Evolutionary conservation across 805 yeast species (phyloP).

Genomic region (Saturnispora galanensis): DNA sequence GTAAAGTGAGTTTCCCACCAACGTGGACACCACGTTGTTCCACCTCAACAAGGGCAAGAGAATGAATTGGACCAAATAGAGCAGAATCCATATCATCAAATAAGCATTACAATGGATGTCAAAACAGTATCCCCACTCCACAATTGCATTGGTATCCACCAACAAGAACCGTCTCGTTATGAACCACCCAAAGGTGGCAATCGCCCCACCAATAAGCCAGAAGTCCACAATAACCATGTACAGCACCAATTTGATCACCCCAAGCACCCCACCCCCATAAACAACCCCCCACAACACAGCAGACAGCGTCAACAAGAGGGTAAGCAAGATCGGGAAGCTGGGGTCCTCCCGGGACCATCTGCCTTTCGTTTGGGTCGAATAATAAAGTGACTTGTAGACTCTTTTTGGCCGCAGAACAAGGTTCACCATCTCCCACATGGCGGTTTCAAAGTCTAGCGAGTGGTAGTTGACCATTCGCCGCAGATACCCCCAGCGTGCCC

Average conservation of each 20-base stretch:
- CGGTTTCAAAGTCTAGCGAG: conserved; percentile 84
- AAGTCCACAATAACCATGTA: conserved; percentile 85
- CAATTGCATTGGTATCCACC: conserved; percentile 13
- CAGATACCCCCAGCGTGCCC: conserved; percentile 14
- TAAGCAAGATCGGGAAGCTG: conserved; percentile 64
- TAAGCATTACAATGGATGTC: conserved; percentile 93
- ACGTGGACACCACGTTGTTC: conserved; percentile 54
- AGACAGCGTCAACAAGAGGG: conserved; percentile 55
- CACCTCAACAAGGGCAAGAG: conserved; percentile 61
- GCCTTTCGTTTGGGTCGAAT: conserved; percentile 69
- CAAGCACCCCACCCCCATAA: conserved; percentile 53
- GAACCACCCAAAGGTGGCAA: conserved; percentile 68
- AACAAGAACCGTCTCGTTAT: conserved; percentile 53
- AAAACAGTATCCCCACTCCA: conserved; percentile 93
- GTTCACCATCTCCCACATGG: conserved; percentile 81
- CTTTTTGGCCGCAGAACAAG: conserved; percentile 66
- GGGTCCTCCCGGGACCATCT: conserved; percentile 92
- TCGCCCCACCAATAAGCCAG: conserved; percentile 53
- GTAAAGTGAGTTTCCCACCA: conserved; percentile 74
- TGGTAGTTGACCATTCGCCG: conserved; percentile 56
- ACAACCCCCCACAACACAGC: conserved; percentile 90
- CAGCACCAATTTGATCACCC: conserved; percentile 55
- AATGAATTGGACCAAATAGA: conserved; percentile 67
- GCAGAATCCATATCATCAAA: conserved; percentile 63
- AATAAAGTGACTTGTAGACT: conserved; percentile 73